Evolutionary conservation across 805 yeast species (phyloP), one percentile per base, ranked within the genome.

Genomic region (Schwanniomyces occidentalis): DNA sequence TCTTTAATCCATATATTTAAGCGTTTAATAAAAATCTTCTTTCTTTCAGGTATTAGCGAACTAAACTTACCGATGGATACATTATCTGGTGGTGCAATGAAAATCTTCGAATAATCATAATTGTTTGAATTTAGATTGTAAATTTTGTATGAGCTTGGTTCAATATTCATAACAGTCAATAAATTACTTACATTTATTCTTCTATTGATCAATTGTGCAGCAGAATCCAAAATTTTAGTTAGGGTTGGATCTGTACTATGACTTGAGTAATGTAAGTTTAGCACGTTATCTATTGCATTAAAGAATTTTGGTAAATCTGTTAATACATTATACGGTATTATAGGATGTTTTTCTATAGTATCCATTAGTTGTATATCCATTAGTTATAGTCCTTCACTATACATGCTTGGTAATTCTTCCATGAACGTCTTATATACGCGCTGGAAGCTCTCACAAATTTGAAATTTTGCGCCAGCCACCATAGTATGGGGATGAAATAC

Each of bases 181-280:
- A 61, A 16, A 13, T 49, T 48, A 4, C 30, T 30, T 8, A 47
- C 32, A 9, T 44, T 46, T 7, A 58, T 51, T 30, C 56, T 38
- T 20, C 39, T 28, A 9, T 45, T 41, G 4, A 49, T 39, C 14
- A 52, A 33, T 4, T 32, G 16, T 7, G 58, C 43, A 3, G 58
- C 56, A 8, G 48, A 34, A 3, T 42, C 48, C 15, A 58, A 46
- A 9, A 59, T 34, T 17, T 45, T 42, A 15, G 34, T 45, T 8
- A 62, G 33, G 6, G 51, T 21, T 2, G 68, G 59, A 23, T 53
- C 49, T 2, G 61, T 25, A 1, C 59, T 52, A 36, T 61, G 67
- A 20, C 46, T 51, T 9, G 69, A 38, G 32, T 51, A 66, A 40
- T 67, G 65, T 5, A 68, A 49, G 16, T 54, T 49, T 16, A 68